Base-by-base conservation (phyloP, 1,284 basidiomycete species). In the Leccinum idahoense region DNA sequence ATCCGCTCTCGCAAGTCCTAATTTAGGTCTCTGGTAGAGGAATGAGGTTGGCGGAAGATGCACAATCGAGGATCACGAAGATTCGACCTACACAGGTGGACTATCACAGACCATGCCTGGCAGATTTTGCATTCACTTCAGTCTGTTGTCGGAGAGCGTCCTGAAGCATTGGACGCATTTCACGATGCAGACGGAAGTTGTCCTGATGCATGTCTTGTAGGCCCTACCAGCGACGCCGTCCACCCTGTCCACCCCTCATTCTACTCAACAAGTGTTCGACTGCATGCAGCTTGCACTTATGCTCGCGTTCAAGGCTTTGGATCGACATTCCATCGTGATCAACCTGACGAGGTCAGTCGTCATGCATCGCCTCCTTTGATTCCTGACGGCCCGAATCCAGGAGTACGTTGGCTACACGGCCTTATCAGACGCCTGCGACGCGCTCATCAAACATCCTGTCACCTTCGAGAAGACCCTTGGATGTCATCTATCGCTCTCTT, bases 81-180 rank as follows among this genome's bases (percentile, higher is more conserved):
- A 18, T 41, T 2, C 26, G 18, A 23, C n/a, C 29, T 44, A 44
- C 20, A 14, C 20, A 15, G 7, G 15, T 7, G 5, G 35, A 26
- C 14, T 12, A 2, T 14, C 10, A 60, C 57, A n/a, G n/a, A 44
- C 69, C 18, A 66, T 23, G 41, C 18, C 51, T 55, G 37, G 14
- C 64, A 90, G 89, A 78, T 84, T 26, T 74, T 90, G 60, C 76
- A 76, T 18, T 86, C 88, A 66, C 85, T 90, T 53, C 81, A 83
- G 61, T 78, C 82, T 37, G 82, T 86, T 18, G 79, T 90, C 78
- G 74, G 79, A 14, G 82, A 87, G 70, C 84, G 88, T 65, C 70
- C 79, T 7, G 77, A 75, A 60, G 89, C 89, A 8, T 89, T 87
- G 72, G 86, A 88, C 62, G 85, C 88, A 7, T 93, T 93, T 73